A percentile compares a stretch with the other conserved stretches of the same genome.
These are phyloP conservation scores for Aspergillus amoenus DNA, from an alignment of 2,329 filamentous ascomycete species.

Conservation along the genomic window DNA sequence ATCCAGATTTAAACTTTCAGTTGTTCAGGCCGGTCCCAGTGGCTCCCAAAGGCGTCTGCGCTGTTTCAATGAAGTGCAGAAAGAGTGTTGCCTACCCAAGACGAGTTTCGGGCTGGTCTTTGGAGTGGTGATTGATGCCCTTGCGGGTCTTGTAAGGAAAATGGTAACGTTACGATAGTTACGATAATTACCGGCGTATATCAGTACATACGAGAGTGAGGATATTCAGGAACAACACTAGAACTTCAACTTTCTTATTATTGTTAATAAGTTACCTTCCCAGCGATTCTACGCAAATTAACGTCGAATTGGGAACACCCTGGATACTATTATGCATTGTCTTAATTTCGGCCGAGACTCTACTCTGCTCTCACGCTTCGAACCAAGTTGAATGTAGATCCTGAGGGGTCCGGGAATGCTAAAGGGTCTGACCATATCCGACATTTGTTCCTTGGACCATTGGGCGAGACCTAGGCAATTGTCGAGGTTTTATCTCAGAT, in stretches of 20 bases:
- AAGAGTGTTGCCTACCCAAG: not conserved
- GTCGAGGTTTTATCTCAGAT: constrained; percentile 36
- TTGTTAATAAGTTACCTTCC: too few relatives aligned
- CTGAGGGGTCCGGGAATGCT: constrained; percentile 25
- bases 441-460: constrained; percentile 39
- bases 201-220: not conserved
- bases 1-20: not conserved
- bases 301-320: not conserved
- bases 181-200: not conserved
- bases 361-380: not conserved
- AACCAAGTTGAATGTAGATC: constrained; percentile 23
- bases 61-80: not conserved
- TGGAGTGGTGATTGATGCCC: not conserved
- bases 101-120: too few relatives aligned
- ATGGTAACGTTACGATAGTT: not conserved
- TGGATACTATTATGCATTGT: not conserved
- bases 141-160: not conserved
- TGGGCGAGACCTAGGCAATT: constrained; percentile 34
- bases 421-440: constrained; percentile 29
- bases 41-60: not conserved
- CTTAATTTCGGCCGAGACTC: not conserved
- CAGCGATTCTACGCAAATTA: not conserved
- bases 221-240: too few relatives aligned
- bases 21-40: not conserved
- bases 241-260: too few relatives aligned